These are phyloP conservation scores for Aspergillus latus DNA, from an alignment of 2,329 filamentous ascomycete species.

Conservation along the genomic window DNA sequence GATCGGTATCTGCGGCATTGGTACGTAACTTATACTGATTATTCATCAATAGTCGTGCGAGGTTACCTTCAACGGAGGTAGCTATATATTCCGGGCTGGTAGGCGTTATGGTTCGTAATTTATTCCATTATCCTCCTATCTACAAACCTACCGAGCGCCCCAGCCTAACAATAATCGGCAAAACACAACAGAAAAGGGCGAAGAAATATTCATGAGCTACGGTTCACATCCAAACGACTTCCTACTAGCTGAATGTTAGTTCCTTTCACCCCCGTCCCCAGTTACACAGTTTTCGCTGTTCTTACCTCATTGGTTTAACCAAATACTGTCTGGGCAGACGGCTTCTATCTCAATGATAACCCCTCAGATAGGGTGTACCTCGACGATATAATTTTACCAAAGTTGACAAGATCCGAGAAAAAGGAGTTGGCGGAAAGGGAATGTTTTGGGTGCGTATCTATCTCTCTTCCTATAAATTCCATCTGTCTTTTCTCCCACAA, in stretches of 20 bases:
- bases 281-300: too few species aligned
- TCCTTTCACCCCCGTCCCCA: neutral
- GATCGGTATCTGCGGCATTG: too few species aligned
- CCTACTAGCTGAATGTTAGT: slow-evolving; percentile 22
- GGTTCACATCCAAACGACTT: slow-evolving; percentile 41
- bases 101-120: slow-evolving; percentile 26
- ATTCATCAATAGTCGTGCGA: slow-evolving; percentile 25
- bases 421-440: slow-evolving; percentile 25
- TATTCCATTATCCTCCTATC: neutral
- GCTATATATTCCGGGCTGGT: slow-evolving; percentile 30
- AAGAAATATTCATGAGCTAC: slow-evolving; percentile 42
- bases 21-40: neutral
- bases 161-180: neutral
- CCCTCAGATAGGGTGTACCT: slow-evolving; percentile 35
- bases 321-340: slow-evolving; percentile 26
- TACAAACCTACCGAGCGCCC: neutral
- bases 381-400: slow-evolving; percentile 35
- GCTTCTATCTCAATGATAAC: slow-evolving; percentile 37
- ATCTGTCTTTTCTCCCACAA: neutral
- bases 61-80: slow-evolving; percentile 27
- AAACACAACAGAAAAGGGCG: slow-evolving; percentile 30
- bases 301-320: neutral
- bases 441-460: slow-evolving; percentile 28
- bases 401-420: slow-evolving; percentile 23
- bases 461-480: neutral